These are phyloP conservation scores for Pseudotsuga menziesii DNA, from an alignment of 75 land plant species.

Conservation along the genomic window DNA sequence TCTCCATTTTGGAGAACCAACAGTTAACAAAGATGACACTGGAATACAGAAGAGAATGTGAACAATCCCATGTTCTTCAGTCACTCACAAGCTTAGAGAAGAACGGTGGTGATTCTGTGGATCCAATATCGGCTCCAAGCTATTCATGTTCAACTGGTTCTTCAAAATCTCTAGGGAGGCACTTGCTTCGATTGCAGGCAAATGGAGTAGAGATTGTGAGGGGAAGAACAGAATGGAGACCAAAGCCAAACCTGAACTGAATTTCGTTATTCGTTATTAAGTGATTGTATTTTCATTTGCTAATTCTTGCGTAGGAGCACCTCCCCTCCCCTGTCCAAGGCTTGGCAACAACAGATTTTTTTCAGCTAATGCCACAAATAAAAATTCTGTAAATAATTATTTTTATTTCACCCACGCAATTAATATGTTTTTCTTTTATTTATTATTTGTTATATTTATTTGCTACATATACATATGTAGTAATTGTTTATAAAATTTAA, in stretches of 20 bases:
- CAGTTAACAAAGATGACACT: conserved; percentile 59
- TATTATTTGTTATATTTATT: too few relatives aligned
- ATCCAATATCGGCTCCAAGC: conserved; percentile 8
- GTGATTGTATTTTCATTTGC: not conserved
- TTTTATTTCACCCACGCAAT: too few relatives aligned
- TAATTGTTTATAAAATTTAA: too few relatives aligned
- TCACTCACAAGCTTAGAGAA: conserved; percentile 60
- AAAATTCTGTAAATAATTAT: too few relatives aligned
- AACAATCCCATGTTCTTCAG: conserved; percentile 65
- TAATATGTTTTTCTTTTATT: too few relatives aligned
- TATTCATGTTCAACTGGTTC: conserved; percentile 23
- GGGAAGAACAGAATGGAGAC: conserved; percentile 80
- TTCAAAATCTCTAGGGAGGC: conserved; percentile 9
- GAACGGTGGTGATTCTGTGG: conserved; percentile 8
- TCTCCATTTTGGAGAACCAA: conserved; percentile 44
- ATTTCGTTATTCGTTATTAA: too few relatives aligned
- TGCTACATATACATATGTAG: too few relatives aligned
- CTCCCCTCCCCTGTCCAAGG: too few relatives aligned
- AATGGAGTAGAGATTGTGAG: conserved; percentile 59
- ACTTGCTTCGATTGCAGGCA: conserved; percentile 65
- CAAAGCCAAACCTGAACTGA: conserved; percentile 17
- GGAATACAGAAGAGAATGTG: conserved; percentile 90
- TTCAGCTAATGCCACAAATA: too few relatives aligned
- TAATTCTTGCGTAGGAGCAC: not conserved
- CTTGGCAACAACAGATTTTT: too few relatives aligned